Evolutionary conservation across 257 asterid species (phyloP).

Genomic region (Capsicum chinense): DNA sequence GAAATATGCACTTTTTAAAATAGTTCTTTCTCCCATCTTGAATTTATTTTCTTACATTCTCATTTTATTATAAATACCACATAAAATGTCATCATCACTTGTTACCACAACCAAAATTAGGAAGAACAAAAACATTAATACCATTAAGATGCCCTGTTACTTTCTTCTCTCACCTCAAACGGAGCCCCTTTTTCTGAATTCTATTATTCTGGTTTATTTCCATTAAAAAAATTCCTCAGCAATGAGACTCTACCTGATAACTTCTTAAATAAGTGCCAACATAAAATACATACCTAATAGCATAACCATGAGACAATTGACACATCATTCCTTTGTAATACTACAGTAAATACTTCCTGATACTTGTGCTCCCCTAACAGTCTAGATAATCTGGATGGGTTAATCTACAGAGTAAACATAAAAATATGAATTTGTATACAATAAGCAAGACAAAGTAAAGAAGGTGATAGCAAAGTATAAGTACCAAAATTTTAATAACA

Average conservation of each 20-base stretch:
- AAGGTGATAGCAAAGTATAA: background rate
- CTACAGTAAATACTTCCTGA: slow-evolving; percentile 88
- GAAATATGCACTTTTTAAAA: no score
- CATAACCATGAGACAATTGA: slow-evolving; percentile 89
- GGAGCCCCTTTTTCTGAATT: background rate
- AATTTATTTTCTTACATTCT: no score
- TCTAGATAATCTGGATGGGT: slow-evolving; percentile 84
- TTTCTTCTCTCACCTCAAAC: background rate
- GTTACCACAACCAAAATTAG: no score
- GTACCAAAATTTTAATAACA: background rate
- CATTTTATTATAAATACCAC: no score
- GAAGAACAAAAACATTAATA: background rate
- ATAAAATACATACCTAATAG: slow-evolving; percentile 69
- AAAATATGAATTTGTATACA: background rate
- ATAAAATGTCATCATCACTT: no score
- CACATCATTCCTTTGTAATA: slow-evolving; percentile 87
- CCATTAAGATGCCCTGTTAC: background rate
- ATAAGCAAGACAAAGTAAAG: background rate
- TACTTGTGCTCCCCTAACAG: slow-evolving; percentile 76
- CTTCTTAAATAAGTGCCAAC: background rate
- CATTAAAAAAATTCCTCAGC: background rate
- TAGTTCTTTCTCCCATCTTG: no score
- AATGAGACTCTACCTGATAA: background rate
- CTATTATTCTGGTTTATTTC: background rate
- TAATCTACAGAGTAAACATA: slow-evolving; percentile 55